phyloP scores from a whole-genome alignment of 1,284 basidiomycete species.

The Sanghuangporus weigelae region DNA sequence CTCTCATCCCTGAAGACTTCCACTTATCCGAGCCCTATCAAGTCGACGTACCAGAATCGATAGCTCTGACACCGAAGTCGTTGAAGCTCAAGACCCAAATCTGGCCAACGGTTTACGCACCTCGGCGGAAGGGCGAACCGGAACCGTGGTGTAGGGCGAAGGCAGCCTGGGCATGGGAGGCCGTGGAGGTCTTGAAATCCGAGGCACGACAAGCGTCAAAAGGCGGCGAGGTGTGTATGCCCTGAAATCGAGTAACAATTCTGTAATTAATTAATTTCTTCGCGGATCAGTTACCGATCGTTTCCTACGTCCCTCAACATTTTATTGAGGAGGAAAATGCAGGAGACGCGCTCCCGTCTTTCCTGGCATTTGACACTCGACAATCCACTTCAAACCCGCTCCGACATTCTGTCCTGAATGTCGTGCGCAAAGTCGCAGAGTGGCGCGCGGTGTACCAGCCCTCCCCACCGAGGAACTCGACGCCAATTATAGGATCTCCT shows the following conservation, averaged over 20 bases:
- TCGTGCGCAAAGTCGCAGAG: slow-evolving; percentile 64
- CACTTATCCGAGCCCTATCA: slow-evolving; percentile 45
- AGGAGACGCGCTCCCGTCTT: slow-evolving; percentile 34
- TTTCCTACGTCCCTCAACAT: slow-evolving; percentile 65
- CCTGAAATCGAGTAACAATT: not conserved
- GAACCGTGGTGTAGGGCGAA: slow-evolving; percentile 64
- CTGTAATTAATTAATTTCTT: not conserved
- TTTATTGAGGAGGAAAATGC: slow-evolving; percentile 36
- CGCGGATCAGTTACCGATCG: slow-evolving; percentile 61
- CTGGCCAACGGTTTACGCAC: slow-evolving; percentile 82
- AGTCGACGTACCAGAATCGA: slow-evolving; percentile 59
- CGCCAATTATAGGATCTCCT: slow-evolving; percentile 18
- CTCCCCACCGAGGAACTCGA: slow-evolving; percentile 15
- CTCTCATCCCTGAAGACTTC: slow-evolving; percentile 30
- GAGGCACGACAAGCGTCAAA: slow-evolving; percentile 44
- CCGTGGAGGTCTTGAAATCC: slow-evolving; percentile 48
- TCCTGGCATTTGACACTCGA: slow-evolving; percentile 70
- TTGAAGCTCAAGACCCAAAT: slow-evolving; percentile 59
- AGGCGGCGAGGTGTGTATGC: slow-evolving; percentile 48
- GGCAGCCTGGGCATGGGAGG: slow-evolving; percentile 69
- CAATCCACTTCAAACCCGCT: slow-evolving; percentile 66
- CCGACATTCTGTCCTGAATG: slow-evolving; percentile 77
- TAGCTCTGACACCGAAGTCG: slow-evolving; percentile 69
- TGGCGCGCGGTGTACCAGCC: slow-evolving; percentile 36
- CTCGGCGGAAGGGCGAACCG: slow-evolving; percentile 62